Percentiles rank a stretch among this genome's conserved stretches.
Conservation (phyloP, 2,329 filamentous ascomycete species). For the Fusarium sororula region DNA sequence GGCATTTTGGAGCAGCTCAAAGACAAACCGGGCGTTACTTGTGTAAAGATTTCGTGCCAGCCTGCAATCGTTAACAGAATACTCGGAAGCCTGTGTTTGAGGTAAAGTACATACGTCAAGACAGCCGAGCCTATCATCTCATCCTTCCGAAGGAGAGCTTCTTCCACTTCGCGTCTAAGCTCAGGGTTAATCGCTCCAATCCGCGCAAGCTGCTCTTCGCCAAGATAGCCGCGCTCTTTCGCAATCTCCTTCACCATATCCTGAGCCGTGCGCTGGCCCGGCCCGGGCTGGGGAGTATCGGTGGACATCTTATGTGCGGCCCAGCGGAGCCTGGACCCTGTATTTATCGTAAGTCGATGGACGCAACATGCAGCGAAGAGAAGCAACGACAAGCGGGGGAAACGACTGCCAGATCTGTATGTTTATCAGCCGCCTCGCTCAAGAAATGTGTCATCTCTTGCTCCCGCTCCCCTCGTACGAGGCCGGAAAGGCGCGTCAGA, state of each 20-base stretch:
- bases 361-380: not conserved
- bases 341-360: not conserved
- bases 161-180: slow-evolving; percentile 30
- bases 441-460: not conserved
- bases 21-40: slow-evolving; percentile 57
- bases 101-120: slow-evolving; percentile 25
- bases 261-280: slow-evolving; percentile 3
- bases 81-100: not conserved
- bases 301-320: not conserved
- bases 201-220: slow-evolving; percentile 28
- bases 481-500: slow-evolving; percentile 2
- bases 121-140: slow-evolving; percentile 38
- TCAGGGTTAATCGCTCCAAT: slow-evolving; percentile 29
- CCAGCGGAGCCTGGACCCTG: slow-evolving; percentile 7
- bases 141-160: slow-evolving; percentile 37
- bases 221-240: slow-evolving; percentile 34
- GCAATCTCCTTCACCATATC: slow-evolving; percentile 36
- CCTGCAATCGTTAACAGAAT: slow-evolving; percentile 35
- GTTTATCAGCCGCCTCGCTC: not conserved
- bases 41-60: slow-evolving; percentile 55
- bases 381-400: not conserved
- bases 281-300: not conserved
- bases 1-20: slow-evolving; percentile 64
- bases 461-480: slow-evolving; percentile 12
- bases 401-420: not conserved